Evolutionary conservation across 2,329 filamentous ascomycete genomes (phyloP), one percentile per base, ranked within the genome.

Genomic region (Paracamarosporium sp.): DNA sequence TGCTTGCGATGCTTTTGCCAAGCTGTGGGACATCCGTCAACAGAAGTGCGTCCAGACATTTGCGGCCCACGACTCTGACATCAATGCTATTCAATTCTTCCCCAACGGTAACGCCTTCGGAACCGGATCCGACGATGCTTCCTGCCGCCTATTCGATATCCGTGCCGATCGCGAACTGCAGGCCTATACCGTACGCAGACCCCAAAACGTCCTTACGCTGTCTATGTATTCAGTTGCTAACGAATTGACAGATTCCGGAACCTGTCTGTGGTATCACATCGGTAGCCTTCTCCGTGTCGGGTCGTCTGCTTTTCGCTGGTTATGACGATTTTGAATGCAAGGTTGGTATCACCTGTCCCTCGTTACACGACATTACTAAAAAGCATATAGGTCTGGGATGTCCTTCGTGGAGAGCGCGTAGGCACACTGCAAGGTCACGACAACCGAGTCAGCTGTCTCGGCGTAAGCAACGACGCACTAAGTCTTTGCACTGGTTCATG

Each of bases 281-380:
- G 4, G 95, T 99, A 46, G 95, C 94, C 58, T 98, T 96, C 70
- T 99, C 95, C 15, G 94, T 99, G 13, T 99, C 95, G 56, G 95
- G 95, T 57, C 88, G 95, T 76, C 83, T 99, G 71, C 83, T 99
- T 38, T 99, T 99, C 77, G 95, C 95, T 55, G 95, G 95, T 67
- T 99, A 99, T 74, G 95, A 99, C 73, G 95, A 99, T 76, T 99
- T 97, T 73, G 95, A 99, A 81, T 99, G 95, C 93, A 99, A 98
- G 90, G 94, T 97, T 83, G 73, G 87, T 73, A 55, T 66, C 30
- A 44, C 47, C 28, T 31, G 35, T 47, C 9, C 33, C 12, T 57
- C 62, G 45, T 57, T 43, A 27, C 41, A 54, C 31, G 28, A 35
- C 40, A 53, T 96, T 24, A 12, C 27, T 40, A 60, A 71, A 55